These are phyloP conservation scores for Pseudoscleropodium purum DNA, from an alignment of 225 moss, liverwort and hornwort genomes.

Conservation along the genomic window DNA sequence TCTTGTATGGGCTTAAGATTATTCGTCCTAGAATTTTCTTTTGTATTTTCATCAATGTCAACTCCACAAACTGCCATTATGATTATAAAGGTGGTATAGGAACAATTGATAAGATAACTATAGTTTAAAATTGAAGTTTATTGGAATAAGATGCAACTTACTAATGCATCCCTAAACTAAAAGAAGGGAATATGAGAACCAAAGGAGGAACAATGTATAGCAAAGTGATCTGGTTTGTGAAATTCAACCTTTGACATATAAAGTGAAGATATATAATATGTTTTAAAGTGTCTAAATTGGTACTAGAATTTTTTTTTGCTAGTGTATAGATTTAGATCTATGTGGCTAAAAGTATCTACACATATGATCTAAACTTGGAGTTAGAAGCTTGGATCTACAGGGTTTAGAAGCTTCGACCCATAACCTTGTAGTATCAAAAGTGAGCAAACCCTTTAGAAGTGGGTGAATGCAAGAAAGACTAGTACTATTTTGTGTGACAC, in stretches of 20 bases:
- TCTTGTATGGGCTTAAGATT: background rate
- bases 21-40: background rate
- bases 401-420: no score
- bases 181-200: background rate
- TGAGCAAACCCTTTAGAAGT: fast-evolving
- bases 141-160: background rate
- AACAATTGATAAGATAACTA: background rate
- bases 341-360: no score
- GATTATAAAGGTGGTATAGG: background rate
- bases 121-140: background rate
- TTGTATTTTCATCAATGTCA: background rate
- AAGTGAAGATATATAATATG: background rate
- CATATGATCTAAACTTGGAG: no score
- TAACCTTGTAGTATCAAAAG: no score
- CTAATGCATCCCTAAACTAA: fast-evolving
- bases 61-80: background rate
- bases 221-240: background rate
- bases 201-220: background rate
- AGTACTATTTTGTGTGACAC: no score
- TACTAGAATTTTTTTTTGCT: background rate
- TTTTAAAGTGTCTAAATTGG: background rate
- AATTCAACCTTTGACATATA: background rate
- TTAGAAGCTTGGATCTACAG: no score
- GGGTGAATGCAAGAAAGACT: no score
- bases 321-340: fast-evolving